phyloP scores from a whole-genome alignment of 169 alveolate species.

The Plasmodium ovale region DNA sequence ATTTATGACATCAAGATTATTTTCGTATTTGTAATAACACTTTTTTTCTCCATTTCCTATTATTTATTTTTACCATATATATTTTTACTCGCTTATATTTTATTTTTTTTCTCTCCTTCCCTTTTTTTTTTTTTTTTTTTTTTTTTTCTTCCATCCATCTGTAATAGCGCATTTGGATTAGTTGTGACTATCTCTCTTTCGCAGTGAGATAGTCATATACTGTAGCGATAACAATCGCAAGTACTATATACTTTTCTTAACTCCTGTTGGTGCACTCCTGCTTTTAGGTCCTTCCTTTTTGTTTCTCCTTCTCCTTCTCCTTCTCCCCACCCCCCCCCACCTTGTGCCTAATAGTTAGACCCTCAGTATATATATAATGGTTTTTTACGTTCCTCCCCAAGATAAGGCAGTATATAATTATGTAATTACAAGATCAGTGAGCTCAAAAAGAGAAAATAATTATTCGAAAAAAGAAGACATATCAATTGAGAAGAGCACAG shows the following conservation, averaged over 20 bases:
- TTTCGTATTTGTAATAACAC: background rate
- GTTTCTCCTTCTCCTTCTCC: background rate
- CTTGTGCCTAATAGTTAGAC: background rate
- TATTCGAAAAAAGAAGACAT: background rate
- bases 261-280: too few species aligned
- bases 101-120: background rate
- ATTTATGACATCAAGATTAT: too few species aligned
- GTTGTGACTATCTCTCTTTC: too few species aligned
- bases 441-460: conserved; percentile 33
- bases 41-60: background rate
- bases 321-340: too few species aligned
- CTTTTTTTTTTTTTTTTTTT: background rate
- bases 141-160: background rate
- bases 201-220: too few species aligned
- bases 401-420: conserved; percentile 17
- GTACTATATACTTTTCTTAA: too few species aligned
- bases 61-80: background rate
- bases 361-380: conserved; percentile 24
- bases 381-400: conserved; percentile 15
- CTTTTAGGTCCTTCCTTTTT: too few species aligned
- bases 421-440: conserved; percentile 42
- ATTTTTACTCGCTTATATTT: background rate
- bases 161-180: too few species aligned
- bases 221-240: too few species aligned
- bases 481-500: background rate